Evolutionary conservation across 805 yeast genomes (phyloP), one percentile per base, ranked within the genome.

Genomic region (Saccharomycopsis sp.): DNA sequence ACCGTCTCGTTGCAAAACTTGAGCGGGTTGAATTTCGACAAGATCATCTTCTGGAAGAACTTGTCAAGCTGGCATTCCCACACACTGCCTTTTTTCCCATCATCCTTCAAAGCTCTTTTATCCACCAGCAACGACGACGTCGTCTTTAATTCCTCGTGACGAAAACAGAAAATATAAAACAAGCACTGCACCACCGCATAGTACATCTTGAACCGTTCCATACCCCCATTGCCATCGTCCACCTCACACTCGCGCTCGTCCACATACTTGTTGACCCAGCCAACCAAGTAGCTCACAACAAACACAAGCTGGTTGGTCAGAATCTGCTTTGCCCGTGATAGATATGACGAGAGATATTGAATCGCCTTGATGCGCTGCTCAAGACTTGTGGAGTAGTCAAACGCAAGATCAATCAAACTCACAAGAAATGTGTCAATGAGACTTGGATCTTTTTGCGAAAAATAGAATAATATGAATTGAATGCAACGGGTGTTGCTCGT

Each of bases 1-100:
- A 89, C 96, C 12, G 94, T 85, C 53, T 84, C 94, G 55, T 88
- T 89, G 61, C 96, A 86, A 64, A 77, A 89, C 57, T 86, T 85
- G 52, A 89, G 69, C 3, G 97, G 97, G 57, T 89, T 92, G 67
- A 92, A 89, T 55, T 82, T 82, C 8, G 96, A 80, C 27, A 87
- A 71, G 25, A 89, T 76, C 53, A 83, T 73, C 49, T 94, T 70
- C 58, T 82, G 95, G 64, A 88, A 86, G 49, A 92, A 80, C 61
- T 78, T 81, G 53, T 88, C 95, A 34, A 92, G 57, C 36, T 73
- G 77, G 50, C 85, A 74, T 53, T 80, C 89, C 95, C 96, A 87
- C 42, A 60, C 64, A 35, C 58, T 59, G 25, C 27, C 34, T 17
- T 19, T 52, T 54, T 63, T 53, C 5, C 21, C 12, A 16, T 12